These are phyloP conservation scores for Daldinia eschscholtzii DNA, from an alignment of 2,329 filamentous ascomycete species.

Conservation along the genomic window DNA sequence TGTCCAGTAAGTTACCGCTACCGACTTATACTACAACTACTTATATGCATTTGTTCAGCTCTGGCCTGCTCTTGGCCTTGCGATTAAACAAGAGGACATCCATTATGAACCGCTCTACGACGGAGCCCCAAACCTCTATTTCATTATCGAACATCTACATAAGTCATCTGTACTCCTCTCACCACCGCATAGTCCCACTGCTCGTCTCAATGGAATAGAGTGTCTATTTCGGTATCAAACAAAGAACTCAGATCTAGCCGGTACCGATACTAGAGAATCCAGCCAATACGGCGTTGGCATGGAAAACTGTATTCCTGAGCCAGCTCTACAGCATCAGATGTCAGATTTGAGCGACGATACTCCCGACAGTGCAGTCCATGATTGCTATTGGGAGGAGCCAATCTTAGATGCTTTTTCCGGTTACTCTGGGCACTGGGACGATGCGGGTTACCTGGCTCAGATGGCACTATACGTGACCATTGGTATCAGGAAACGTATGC, in stretches of 20 bases:
- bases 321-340: background rate
- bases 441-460: constrained; percentile 42
- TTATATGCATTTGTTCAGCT: constrained; percentile 43
- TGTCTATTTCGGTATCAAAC: constrained; percentile 43
- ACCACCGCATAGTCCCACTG: constrained; percentile 47
- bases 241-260: background rate
- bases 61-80: constrained; percentile 49
- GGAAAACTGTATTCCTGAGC: background rate
- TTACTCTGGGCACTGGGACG: constrained; percentile 15
- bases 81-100: constrained; percentile 43
- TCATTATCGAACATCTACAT: constrained; percentile 50
- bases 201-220: constrained; percentile 49
- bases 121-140: constrained; percentile 49
- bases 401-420: background rate
- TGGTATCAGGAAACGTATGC: constrained; percentile 45
- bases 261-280: background rate
- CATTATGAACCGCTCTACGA: constrained; percentile 41
- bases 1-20: constrained; percentile 43
- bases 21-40: constrained; percentile 4
- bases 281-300: background rate
- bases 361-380: background rate
- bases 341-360: background rate
- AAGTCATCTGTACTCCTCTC: constrained; percentile 51
- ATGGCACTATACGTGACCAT: constrained; percentile 48
- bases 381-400: constrained; percentile 10